These are phyloP conservation scores for Drosera spatulata DNA, from an alignment of 179 eudicot genomes.

Conservation along the genomic window DNA sequence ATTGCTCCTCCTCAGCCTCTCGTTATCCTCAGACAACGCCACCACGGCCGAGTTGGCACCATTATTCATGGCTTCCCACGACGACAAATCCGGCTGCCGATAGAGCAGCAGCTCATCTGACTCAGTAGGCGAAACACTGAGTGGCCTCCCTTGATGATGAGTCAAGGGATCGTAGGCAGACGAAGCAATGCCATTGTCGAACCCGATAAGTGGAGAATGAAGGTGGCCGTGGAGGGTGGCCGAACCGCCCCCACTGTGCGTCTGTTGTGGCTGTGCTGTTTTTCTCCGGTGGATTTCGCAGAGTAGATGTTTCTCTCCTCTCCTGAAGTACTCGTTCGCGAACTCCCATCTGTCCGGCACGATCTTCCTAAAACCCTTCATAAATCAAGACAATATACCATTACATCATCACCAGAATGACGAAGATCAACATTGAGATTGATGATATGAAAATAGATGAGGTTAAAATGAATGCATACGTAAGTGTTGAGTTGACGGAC, in stretches of 20 bases:
- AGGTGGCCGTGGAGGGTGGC: constrained; percentile 4
- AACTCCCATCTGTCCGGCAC: constrained; percentile 49
- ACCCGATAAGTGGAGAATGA: neutral
- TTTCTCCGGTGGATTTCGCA: constrained; percentile 38
- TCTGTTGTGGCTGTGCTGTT: constrained; percentile 30
- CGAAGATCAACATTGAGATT: neutral
- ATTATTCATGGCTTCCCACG: neutral
- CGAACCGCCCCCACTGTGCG: no score
- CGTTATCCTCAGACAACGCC: constrained; percentile 60
- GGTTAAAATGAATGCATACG: constrained; percentile 8
- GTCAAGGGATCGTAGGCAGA: neutral
- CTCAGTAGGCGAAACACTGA: no score
- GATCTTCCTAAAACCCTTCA: constrained; percentile 46
- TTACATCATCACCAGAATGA: neutral
- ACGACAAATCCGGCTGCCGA: no score
- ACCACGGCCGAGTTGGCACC: constrained; percentile 12
- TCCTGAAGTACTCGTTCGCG: constrained; percentile 39
- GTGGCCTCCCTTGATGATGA: no score
- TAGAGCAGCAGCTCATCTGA: no score
- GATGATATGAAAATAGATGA: neutral
- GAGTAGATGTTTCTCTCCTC: constrained; percentile 33
- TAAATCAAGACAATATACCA: neutral
- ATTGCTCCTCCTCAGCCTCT: constrained; percentile 55
- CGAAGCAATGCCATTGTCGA: neutral
- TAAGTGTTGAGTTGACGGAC: constrained; percentile 87